These are phyloP conservation scores for Plasmopara viticola DNA, from an alignment of 352 stramenopile species.

Conservation along the genomic window DNA sequence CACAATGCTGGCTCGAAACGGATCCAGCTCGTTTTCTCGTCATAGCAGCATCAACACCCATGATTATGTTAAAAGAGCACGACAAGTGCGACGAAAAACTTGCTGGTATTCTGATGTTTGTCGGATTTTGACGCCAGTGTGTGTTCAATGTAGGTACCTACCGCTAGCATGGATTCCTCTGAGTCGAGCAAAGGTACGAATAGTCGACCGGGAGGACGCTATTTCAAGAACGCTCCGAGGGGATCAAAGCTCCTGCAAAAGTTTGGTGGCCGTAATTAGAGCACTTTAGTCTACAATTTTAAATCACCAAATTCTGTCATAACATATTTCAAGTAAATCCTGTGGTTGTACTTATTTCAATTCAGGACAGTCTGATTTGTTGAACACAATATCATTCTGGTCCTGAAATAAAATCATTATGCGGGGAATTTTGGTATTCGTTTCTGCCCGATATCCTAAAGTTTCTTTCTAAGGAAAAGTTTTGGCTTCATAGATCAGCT, in stretches of 20 bases:
- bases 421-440: too few relatives aligned
- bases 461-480: too few relatives aligned
- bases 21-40: constrained; percentile 6
- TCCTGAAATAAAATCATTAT: too few relatives aligned
- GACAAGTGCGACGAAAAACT: constrained; percentile 30
- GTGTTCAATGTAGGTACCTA: constrained; percentile 20
- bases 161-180: constrained; percentile 30
- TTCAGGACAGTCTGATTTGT: too few relatives aligned
- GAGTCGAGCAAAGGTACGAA: constrained; percentile 43
- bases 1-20: constrained; percentile 3
- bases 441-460: too few relatives aligned
- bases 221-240: constrained; percentile 27
- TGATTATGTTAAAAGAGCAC: constrained; percentile 46
- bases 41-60: constrained; percentile 15
- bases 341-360: too few relatives aligned
- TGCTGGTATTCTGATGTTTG: not conserved
- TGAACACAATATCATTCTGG: too few relatives aligned
- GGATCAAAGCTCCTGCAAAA: constrained; percentile 74
- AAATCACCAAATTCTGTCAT: too few relatives aligned
- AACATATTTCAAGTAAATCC: too few relatives aligned
- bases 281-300: too few relatives aligned
- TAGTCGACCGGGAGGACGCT: constrained; percentile 33
- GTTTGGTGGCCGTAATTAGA: constrained; percentile 25
- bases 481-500: too few relatives aligned
- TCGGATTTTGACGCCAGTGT: constrained; percentile 4